Evolutionary conservation across 176 grass and related monocot species (phyloP).

Genomic region (Juncus inflexus): DNA sequence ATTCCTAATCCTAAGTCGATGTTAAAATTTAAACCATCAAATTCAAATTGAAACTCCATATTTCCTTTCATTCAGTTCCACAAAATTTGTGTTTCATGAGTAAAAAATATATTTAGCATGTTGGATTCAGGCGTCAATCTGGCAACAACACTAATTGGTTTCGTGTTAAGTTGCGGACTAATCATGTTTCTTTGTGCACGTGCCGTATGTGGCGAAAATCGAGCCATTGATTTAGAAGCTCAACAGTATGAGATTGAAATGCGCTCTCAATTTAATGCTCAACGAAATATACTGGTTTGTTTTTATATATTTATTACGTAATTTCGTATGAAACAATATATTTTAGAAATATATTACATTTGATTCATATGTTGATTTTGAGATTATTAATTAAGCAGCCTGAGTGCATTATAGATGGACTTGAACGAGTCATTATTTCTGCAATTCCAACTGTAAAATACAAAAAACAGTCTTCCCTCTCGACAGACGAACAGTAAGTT

Average conservation of each 20-base stretch:
- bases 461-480: conserved; percentile 6
- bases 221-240: not conserved
- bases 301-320: too few species aligned
- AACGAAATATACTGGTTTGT: conserved; percentile 14
- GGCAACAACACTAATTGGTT: conserved; percentile 12
- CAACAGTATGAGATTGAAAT: conserved; percentile 17
- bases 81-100: conserved; percentile 13
- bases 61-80: not conserved
- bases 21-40: conserved; percentile 14
- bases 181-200: conserved; percentile 28
- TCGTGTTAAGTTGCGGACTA: conserved; percentile 17
- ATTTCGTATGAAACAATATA: too few species aligned
- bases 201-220: not conserved
- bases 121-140: conserved; percentile 24
- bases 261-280: conserved; percentile 8
- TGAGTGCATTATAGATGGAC: conserved; percentile 27
- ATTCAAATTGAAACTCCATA: not conserved
- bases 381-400: conserved; percentile 21
- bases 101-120: conserved; percentile 1
- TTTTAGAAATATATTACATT: conserved; percentile 1
- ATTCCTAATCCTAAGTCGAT: conserved; percentile 27
- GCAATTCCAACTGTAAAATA: conserved; percentile 29
- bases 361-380: not conserved
- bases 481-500: conserved; percentile 31
- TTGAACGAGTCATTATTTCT: conserved; percentile 17